phyloP scores from a whole-genome alignment of 192 early-diverging fungal species.

The Coemansia sp. region DNA sequence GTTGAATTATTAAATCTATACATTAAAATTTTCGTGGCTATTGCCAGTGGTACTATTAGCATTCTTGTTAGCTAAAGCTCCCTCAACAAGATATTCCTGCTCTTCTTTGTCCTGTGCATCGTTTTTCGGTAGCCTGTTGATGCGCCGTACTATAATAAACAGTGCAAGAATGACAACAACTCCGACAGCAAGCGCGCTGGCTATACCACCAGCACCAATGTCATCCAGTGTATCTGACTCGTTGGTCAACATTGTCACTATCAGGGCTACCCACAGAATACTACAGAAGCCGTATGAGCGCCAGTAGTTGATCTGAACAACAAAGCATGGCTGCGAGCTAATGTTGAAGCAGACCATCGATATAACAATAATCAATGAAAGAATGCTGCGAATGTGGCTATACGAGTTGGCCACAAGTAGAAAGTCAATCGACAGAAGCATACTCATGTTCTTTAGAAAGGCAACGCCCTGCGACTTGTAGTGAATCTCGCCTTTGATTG shows the following conservation, averaged over 20 bases:
- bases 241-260: constrained; percentile 66
- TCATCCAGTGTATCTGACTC: constrained; percentile 30
- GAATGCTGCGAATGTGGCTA: constrained; percentile 60
- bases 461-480: constrained; percentile 72
- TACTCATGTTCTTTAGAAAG: constrained; percentile 71
- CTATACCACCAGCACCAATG: constrained; percentile 41
- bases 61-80: too few species aligned
- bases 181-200: constrained; percentile 55
- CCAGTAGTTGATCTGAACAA: constrained; percentile 72
- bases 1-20: too few species aligned
- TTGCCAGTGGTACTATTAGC: too few species aligned
- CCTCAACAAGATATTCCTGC: too few species aligned
- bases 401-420: constrained; percentile 60
- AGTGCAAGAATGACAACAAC: constrained; percentile 57
- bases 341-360: constrained; percentile 75
- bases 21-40: too few species aligned
- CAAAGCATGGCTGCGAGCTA: constrained; percentile 68
- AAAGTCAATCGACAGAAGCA: constrained; percentile 67
- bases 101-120: not conserved
- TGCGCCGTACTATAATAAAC: constrained; percentile 46
- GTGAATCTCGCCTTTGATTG: constrained; percentile 66
- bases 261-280: constrained; percentile 65
- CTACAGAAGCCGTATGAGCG: constrained; percentile 63
- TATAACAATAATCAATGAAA: constrained; percentile 65
- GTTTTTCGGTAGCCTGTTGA: not conserved